phyloP scores from a whole-genome alignment of 2,329 filamentous ascomycete genomes.

The Pseudogymnoascus sp. region DNA sequence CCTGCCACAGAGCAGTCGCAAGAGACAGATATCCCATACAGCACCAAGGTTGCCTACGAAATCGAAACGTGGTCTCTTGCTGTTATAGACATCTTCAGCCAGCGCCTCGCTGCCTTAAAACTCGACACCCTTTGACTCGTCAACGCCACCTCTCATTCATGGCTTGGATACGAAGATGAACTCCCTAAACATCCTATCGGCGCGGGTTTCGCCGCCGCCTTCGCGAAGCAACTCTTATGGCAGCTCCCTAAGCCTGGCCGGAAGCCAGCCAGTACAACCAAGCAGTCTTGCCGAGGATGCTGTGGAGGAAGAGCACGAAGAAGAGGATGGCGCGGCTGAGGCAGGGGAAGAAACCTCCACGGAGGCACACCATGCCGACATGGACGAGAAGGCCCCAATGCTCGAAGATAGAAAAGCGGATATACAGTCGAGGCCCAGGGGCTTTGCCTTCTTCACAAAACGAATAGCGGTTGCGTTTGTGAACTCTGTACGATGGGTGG shows the following conservation, averaged over 20 bases:
- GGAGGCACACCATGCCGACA: slow-evolving; percentile 21
- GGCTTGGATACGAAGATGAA: slow-evolving; percentile 71
- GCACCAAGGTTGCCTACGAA: background rate
- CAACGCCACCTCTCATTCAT: slow-evolving; percentile 29
- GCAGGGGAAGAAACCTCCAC: slow-evolving; percentile 27
- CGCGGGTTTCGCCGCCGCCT: slow-evolving; percentile 63
- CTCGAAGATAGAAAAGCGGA: slow-evolving; percentile 32
- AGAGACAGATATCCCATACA: background rate
- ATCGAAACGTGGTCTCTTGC: background rate
- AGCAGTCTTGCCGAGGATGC: slow-evolving; percentile 29
- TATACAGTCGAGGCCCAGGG: slow-evolving; percentile 32
- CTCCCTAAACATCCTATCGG: slow-evolving; percentile 89
- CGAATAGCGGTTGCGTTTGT: slow-evolving; percentile 66
- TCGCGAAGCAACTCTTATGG: slow-evolving; percentile 56
- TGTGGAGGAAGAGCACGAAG: slow-evolving; percentile 34
- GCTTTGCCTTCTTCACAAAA: slow-evolving; percentile 55
- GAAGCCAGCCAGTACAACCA: background rate
- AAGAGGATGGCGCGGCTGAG: slow-evolving; percentile 28
- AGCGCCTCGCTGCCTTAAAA: background rate
- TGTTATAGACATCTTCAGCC: background rate
- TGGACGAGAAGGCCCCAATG: slow-evolving; percentile 65
- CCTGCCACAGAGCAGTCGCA: background rate
- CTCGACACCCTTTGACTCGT: background rate
- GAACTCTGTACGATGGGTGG: slow-evolving; percentile 67
- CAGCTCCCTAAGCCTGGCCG: slow-evolving; percentile 24